These are phyloP conservation scores for Hypoxylon perforatum DNA, from an alignment of 495 filamentous ascomycete genomes.

Conservation along the genomic window DNA sequence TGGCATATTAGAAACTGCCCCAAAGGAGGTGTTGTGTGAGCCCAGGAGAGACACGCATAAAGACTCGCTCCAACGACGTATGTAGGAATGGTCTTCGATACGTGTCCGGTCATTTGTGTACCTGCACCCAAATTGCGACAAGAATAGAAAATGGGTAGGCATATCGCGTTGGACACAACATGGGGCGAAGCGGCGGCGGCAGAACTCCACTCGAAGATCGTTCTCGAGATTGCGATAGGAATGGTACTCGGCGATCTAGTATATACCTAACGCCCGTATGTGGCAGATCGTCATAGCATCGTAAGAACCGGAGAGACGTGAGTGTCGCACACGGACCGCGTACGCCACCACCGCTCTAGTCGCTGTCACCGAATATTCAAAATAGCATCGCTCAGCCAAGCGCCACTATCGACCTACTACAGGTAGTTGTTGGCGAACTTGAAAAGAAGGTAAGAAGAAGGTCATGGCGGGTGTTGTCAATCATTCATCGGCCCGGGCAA, in stretches of 20 bases:
- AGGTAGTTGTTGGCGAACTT: too few species aligned
- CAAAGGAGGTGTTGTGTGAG: neutral
- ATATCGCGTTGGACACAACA: neutral
- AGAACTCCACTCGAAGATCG: too few species aligned
- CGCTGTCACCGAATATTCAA: neutral
- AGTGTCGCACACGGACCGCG: neutral
- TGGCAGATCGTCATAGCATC: neutral
- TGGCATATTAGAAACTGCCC: neutral
- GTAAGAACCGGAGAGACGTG: neutral
- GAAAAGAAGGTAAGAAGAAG: too few species aligned
- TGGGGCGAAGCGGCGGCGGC: neutral
- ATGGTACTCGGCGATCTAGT: too few species aligned
- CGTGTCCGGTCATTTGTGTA: neutral
- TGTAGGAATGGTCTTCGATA: slow-evolving; percentile 3
- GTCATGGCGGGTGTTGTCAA: too few species aligned
- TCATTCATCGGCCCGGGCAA: too few species aligned
- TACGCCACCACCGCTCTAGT: neutral
- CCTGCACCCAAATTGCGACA: neutral
- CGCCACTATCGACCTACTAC: too few species aligned
- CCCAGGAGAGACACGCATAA: neutral
- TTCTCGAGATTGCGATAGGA: neutral
- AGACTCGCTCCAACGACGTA: neutral
- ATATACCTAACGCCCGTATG: neutral
- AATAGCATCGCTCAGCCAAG: too few species aligned
- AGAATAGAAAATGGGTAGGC: slow-evolving; percentile 1